phyloP scores from a whole-genome alignment of 2,329 filamentous ascomycete species.

The Arthroderma sp. region DNA sequence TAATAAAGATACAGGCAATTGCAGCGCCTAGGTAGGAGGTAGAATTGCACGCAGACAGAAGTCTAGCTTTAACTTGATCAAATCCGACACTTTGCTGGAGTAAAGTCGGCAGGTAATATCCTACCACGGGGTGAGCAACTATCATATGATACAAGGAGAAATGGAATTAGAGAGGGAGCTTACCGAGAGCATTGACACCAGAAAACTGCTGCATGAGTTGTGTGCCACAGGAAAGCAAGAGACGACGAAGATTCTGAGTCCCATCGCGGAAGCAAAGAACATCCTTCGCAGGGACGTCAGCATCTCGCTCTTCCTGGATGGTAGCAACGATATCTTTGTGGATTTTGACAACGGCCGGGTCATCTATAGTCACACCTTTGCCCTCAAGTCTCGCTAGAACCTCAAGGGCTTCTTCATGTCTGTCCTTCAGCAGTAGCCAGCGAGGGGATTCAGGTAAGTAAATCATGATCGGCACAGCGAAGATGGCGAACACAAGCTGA shows the following conservation, averaged over 20 bases:
- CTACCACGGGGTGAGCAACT: neutral
- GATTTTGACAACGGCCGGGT: constrained; percentile 41
- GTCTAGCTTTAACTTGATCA: constrained; percentile 1
- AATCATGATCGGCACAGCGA: constrained; percentile 27
- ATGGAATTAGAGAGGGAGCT: constrained; percentile 15
- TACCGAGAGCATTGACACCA: constrained; percentile 32
- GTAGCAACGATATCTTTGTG: constrained; percentile 1
- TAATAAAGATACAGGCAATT: constrained; percentile 9
- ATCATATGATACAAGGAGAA: constrained; percentile 3
- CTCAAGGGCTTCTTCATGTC: constrained; percentile 30
- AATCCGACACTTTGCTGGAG: constrained; percentile 10
- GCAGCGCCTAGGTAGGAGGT: constrained; percentile 9
- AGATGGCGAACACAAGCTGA: constrained; percentile 33
- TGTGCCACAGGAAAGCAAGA: constrained; percentile 27
- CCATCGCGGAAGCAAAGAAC: constrained; percentile 24
- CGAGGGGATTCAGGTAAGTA: constrained; percentile 22
- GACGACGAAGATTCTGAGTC: constrained; percentile 22
- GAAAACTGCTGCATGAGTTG: constrained; percentile 37
- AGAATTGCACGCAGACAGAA: constrained; percentile 11
- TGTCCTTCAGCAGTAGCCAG: constrained; percentile 18
- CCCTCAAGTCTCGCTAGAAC: constrained; percentile 32
- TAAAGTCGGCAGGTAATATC: constrained; percentile 9
- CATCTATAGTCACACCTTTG: constrained; percentile 34
- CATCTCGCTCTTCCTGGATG: constrained; percentile 14
- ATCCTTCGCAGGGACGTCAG: constrained; percentile 28